Base-by-base conservation (phyloP, 75 land plant genomes). In the Pinus taeda region DNA sequence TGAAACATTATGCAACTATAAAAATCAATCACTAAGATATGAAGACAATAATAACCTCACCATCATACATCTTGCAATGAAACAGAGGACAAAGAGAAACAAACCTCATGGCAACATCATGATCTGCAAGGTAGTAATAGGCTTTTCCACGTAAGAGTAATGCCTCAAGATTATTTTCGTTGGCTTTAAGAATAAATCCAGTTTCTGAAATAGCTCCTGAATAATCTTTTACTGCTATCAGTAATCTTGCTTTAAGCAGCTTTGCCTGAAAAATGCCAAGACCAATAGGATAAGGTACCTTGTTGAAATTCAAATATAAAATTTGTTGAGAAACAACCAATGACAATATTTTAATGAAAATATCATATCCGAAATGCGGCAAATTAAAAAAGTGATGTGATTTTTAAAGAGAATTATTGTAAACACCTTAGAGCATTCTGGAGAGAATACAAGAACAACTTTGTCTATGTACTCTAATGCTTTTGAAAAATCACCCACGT, bases 31-130 rank as follows among this genome's bases (percentile, higher is more conserved):
- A 9, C 55, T 49, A 49, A 11, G 55, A 49, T 49, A 49, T 11
- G 11, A 49, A 49, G 55, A 49, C 55, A 49, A 49, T 2, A 49
- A 49, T 49, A 49, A 49, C 60, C 21, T 59, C 18, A 18, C n/a
- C 21, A 17, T 59, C 21, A 59, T 18, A 59, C 60, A 17, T 59
- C 21, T 59, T 59, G 60, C 60, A 59, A 59, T n/a, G 17, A 12
- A 30, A 0, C n/a, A 65, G 33, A 33, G 18, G 39, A 65, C 42
- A 65, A 65, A 30, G 15, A n/a, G 2, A 37, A 75, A 76, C 62
- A 73, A 74, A 96, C 99, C 96, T 95, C 69, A 81, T 73, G 4
- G 99, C 96, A 79, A 97, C 94, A 84, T 97, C 99, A 90, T 94
- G 95, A 81, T 97, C 99, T 36, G 93, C 88, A 45, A 97, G 82